These are phyloP conservation scores for Botrytis deweyae DNA, from an alignment of 2,329 filamentous ascomycete species.

Conservation along the genomic window DNA sequence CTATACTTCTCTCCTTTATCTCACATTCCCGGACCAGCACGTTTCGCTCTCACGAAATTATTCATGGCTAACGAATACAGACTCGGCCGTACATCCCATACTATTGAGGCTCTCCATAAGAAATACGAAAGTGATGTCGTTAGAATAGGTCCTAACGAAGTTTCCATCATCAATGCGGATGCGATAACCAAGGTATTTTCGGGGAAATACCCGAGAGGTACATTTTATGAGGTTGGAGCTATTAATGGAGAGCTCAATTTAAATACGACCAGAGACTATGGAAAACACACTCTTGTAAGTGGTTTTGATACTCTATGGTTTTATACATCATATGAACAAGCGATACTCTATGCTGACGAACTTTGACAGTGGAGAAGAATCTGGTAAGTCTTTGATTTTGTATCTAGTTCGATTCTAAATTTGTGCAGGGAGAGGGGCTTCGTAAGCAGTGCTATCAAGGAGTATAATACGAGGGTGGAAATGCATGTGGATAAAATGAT, in stretches of 20 bases:
- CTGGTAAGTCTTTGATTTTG: constrained; percentile 13
- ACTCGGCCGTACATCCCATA: constrained; percentile 22
- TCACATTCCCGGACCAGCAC: constrained; percentile 33
- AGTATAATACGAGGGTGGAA: constrained; percentile 26
- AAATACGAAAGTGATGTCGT: constrained; percentile 33
- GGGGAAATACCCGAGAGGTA: constrained; percentile 27
- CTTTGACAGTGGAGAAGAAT: constrained; percentile 24
- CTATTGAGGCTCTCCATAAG: constrained; percentile 29
- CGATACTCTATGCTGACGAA: neutral
- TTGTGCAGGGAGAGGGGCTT: constrained; percentile 24
- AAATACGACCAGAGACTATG: constrained; percentile 25
- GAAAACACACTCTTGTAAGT: constrained; percentile 17
- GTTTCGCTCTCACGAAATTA: constrained; percentile 31
- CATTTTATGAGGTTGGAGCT: constrained; percentile 25
- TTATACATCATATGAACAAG: neutral
- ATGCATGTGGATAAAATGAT: constrained; percentile 24
- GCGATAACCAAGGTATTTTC: constrained; percentile 24
- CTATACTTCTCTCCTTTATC: constrained; percentile 29
- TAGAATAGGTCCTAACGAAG: constrained; percentile 28
- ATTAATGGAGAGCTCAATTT: constrained; percentile 25
- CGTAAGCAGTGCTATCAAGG: constrained; percentile 21
- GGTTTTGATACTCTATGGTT: neutral
- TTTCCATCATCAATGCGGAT: constrained; percentile 36
- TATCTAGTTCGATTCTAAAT: neutral
- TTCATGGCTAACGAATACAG: constrained; percentile 28